Conservation (phyloP, 805 yeast genomes). For the Wickerhamiella lipophila region DNA sequence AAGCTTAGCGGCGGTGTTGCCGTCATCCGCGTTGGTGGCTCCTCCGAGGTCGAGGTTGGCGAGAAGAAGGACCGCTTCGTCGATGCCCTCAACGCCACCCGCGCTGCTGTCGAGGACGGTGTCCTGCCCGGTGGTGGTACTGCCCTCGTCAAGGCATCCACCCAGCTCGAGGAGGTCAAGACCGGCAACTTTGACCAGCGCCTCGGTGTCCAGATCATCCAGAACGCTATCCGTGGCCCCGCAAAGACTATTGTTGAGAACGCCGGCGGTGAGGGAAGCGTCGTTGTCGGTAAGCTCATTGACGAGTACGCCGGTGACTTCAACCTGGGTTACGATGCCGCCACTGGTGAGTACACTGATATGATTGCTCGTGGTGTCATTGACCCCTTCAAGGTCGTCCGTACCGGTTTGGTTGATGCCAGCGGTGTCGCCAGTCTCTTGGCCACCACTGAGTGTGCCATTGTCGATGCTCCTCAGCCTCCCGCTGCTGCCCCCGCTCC, state of each 20-base stretch:
- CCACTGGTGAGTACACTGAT: constrained; percentile 87
- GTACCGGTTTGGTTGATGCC: constrained; percentile 91
- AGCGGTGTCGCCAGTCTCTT: constrained; percentile 93
- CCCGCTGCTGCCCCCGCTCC: constrained; percentile 36
- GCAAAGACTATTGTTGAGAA: constrained; percentile 91
- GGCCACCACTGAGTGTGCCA: constrained; percentile 97
- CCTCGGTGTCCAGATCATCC: constrained; percentile 88
- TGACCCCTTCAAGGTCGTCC: constrained; percentile 96
- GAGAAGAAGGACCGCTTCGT: constrained; percentile 99
- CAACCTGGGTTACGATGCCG: constrained; percentile 81
- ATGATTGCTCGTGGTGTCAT: constrained; percentile 95
- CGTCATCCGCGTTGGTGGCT: constrained; percentile 92
- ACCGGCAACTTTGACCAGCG: constrained; percentile 89
- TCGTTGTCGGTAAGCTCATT: constrained; percentile 76
- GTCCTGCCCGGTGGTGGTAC: constrained; percentile 99
- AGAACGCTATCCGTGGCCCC: constrained; percentile 86
- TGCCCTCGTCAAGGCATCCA: constrained; percentile 86
- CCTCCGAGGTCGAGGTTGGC: constrained; percentile 95
- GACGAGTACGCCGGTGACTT: constrained; percentile 52
- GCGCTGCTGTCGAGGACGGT: constrained; percentile 98
- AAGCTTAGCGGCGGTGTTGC: constrained; percentile 98
- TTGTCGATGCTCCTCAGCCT: constrained; percentile 85
- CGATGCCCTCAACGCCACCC: constrained; percentile 95
- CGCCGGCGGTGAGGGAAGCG: constrained; percentile 97
- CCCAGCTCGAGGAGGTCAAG: constrained; percentile 54